Evolutionary conservation across 2,329 filamentous ascomycete species (phyloP).

Genomic region (Penicillium sp.): DNA sequence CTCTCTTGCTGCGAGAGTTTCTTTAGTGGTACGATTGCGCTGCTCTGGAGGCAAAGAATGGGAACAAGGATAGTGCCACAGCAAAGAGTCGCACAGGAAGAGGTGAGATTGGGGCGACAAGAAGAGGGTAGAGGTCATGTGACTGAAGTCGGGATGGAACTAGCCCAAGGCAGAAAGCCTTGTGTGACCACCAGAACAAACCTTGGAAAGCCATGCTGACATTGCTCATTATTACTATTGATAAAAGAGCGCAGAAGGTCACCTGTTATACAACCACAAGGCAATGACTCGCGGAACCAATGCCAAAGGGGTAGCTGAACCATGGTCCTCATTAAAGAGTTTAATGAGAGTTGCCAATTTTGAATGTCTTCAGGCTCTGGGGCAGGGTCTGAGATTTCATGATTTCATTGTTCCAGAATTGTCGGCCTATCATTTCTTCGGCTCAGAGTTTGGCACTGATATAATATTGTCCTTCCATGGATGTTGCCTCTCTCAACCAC

Average conservation of each 20-base stretch:
- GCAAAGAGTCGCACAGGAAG: not conserved
- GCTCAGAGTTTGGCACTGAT: not conserved
- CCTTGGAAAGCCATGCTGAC: too few relatives aligned
- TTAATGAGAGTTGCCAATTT: not conserved
- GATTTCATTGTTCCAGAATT: not conserved
- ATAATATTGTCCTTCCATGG: not conserved
- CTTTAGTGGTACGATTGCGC: too few relatives aligned
- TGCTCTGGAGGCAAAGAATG: too few relatives aligned
- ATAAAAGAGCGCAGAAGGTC: too few relatives aligned
- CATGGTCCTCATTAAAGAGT: not conserved
- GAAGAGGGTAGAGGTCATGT: not conserved
- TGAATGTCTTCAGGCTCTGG: not conserved
- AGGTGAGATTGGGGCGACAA: not conserved
- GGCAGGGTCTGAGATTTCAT: not conserved
- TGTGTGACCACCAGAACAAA: not conserved
- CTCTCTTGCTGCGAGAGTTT: too few relatives aligned
- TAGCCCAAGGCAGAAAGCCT: not conserved
- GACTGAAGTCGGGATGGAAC: not conserved
- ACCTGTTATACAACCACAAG: not conserved
- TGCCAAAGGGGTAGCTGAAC: not conserved
- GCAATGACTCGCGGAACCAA: not conserved
- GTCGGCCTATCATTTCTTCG: not conserved
- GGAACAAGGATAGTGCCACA: too few relatives aligned
- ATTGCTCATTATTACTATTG: too few relatives aligned
- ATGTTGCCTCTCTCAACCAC: conserved; percentile 22